A percentile compares a stretch with the other conserved stretches of the same genome.
These are phyloP conservation scores for Leptomonas seymouri DNA, from an alignment of 208 protist genomes.

Conservation along the genomic window DNA sequence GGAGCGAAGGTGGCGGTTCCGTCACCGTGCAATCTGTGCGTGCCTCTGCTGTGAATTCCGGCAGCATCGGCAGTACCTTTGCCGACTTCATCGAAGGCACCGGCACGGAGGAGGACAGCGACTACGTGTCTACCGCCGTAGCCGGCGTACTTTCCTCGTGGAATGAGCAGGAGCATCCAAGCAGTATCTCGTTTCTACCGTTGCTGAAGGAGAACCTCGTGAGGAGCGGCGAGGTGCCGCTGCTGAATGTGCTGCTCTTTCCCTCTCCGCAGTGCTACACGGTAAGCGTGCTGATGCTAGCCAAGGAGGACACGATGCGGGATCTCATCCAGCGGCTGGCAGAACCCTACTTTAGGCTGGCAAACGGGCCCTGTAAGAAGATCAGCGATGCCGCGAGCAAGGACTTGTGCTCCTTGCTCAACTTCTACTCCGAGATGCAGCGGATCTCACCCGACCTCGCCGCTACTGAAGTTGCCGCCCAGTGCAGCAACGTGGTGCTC, in stretches of 20 bases:
- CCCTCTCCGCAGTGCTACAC: constrained; percentile 35
- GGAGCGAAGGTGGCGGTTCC: background rate
- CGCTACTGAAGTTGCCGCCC: constrained; percentile 27
- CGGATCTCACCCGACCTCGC: constrained; percentile 15
- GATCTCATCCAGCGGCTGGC: constrained; percentile 33
- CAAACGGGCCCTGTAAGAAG: constrained; percentile 41
- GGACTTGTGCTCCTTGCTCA: constrained; percentile 22
- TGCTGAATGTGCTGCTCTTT: constrained; percentile 50
- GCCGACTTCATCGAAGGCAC: background rate
- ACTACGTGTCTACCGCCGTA: constrained; percentile 34
- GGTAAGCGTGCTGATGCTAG: constrained; percentile 42
- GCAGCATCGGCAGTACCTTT: constrained; percentile 7
- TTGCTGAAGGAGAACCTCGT: constrained; percentile 49
- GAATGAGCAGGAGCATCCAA: constrained; percentile 36
- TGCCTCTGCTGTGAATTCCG: background rate
- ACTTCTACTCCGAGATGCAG: constrained; percentile 42
- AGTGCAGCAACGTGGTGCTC: constrained; percentile 39
- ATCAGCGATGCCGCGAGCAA: constrained; percentile 17
- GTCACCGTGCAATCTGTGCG: background rate
- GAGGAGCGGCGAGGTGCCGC: constrained; percentile 31
- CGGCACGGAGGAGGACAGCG: constrained; percentile 12
- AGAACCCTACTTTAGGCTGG: constrained; percentile 42
- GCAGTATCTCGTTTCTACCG: constrained; percentile 37
- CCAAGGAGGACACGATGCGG: constrained; percentile 37
- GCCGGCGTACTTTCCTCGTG: constrained; percentile 43